Conservation (phyloP, 2,329 filamentous ascomycete species). For the Colletotrichum filicis region DNA sequence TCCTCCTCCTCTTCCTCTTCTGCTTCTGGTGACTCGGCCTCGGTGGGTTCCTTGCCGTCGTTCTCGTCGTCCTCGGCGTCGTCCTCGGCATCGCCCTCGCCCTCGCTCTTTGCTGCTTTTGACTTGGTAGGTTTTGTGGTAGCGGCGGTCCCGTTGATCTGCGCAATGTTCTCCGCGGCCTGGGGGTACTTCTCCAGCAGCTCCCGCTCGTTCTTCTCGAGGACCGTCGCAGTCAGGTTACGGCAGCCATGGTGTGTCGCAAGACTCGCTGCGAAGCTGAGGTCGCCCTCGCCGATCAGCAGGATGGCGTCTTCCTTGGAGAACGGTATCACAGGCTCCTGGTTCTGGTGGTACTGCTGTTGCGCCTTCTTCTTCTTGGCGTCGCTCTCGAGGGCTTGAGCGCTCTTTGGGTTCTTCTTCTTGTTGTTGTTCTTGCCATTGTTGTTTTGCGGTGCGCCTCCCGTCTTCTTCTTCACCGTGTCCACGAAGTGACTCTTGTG, state of each 20-base stretch:
- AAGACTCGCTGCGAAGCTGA: conserved; percentile 79
- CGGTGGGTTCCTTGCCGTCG: background rate
- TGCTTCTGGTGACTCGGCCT: background rate
- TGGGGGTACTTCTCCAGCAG: conserved; percentile 81
- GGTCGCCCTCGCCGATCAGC: conserved; percentile 82
- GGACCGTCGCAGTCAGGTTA: conserved; percentile 75
- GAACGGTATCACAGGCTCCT: conserved; percentile 74
- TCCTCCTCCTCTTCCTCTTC: conserved; percentile 34
- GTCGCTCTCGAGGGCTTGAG: conserved; percentile 20
- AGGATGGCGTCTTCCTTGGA: conserved; percentile 74
- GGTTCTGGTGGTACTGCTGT: conserved; percentile 42
- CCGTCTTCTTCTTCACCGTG: conserved; percentile 30
- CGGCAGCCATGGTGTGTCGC: conserved; percentile 73
- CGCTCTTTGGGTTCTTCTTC: conserved; percentile 29
- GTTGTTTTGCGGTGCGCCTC: conserved; percentile 20
- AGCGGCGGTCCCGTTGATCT: conserved; percentile 48
- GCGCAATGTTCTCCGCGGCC: conserved; percentile 66
- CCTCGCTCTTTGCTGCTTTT: conserved; percentile 12
- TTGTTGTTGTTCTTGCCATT: conserved; percentile 35
- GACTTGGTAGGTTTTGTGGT: background rate
- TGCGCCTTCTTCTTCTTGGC: conserved; percentile 36
- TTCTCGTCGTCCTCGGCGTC: conserved; percentile 2
- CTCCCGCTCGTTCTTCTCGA: conserved; percentile 66
- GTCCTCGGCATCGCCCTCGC: conserved; percentile 12
- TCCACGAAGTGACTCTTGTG: conserved; percentile 34